These are phyloP conservation scores for Botrytis fragariae DNA, from an alignment of 2,329 filamentous ascomycete genomes.

Conservation along the genomic window DNA sequence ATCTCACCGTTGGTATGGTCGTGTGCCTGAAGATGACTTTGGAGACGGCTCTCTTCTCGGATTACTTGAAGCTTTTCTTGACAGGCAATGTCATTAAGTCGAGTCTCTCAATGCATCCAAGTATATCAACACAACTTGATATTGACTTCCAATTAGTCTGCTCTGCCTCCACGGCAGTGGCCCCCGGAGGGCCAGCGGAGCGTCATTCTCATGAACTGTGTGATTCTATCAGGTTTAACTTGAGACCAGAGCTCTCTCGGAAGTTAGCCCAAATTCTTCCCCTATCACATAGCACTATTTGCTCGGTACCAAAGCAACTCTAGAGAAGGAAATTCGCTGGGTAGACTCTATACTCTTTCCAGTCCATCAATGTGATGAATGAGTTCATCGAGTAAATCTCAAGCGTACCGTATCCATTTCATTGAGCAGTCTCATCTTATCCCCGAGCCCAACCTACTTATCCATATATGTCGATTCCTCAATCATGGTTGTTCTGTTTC, in stretches of 20 bases:
- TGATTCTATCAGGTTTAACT: neutral
- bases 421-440: neutral
- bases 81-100: neutral
- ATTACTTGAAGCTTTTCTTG: no score
- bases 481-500: neutral
- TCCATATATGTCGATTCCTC: neutral
- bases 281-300: no score
- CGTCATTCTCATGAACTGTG: neutral
- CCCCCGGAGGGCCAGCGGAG: neutral
- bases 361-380: neutral
- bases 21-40: neutral
- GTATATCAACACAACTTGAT: neutral
- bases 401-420: no score
- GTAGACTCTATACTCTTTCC: neutral
- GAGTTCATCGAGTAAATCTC: neutral
- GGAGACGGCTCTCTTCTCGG: neutral
- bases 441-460: neutral
- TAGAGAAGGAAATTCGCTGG: neutral
- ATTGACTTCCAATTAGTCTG: neutral
- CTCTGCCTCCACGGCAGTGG: neutral
- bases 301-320: no score
- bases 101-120: neutral
- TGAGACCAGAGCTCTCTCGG: neutral
- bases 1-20: neutral
- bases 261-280: neutral